Evolutionary conservation across 306 rosid genomes (phyloP).

Genomic region (Quercus agrifolia): DNA sequence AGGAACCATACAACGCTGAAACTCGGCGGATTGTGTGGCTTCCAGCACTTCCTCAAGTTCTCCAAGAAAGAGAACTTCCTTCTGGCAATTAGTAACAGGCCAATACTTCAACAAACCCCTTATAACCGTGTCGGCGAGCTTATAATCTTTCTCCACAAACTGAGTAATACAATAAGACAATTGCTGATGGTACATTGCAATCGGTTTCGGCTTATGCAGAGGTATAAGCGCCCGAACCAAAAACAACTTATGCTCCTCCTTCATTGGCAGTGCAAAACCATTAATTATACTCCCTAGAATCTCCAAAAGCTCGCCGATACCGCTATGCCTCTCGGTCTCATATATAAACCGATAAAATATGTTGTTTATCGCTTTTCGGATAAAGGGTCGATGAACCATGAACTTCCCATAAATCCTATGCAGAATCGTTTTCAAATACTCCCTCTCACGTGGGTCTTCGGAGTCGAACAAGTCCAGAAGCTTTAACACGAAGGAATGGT

Average conservation of each 20-base stretch:
- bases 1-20: conserved; percentile 95
- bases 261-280: conserved; percentile 98
- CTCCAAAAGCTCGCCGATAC: conserved; percentile 94
- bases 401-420: conserved; percentile 95
- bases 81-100: conserved; percentile 90
- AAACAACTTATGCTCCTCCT: conserved; percentile 96
- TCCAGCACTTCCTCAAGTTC: conserved; percentile 98
- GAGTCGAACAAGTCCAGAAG: conserved; percentile 84
- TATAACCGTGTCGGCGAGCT: conserved; percentile 85
- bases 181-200: conserved; percentile 75
- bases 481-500: conserved; percentile 87
- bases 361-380: conserved; percentile 89
- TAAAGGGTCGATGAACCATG: conserved; percentile 98
- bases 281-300: conserved; percentile 94
- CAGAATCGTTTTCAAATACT: conserved; percentile 89
- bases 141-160: conserved; percentile 95
- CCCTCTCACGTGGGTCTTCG: conserved; percentile 92
- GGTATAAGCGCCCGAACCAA: conserved; percentile 93
- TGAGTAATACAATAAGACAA: conserved; percentile 92
- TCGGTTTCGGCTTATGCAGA: conserved; percentile 79
- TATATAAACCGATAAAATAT: conserved; percentile 88
- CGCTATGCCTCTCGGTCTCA: conserved; percentile 84
- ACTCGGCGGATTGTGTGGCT: conserved; percentile 84
- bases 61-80: conserved; percentile 95
- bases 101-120: conserved; percentile 93